phyloP scores from a whole-genome alignment of 371 early-diverging fungal genomes.

The Haplosporangium sp. region DNA sequence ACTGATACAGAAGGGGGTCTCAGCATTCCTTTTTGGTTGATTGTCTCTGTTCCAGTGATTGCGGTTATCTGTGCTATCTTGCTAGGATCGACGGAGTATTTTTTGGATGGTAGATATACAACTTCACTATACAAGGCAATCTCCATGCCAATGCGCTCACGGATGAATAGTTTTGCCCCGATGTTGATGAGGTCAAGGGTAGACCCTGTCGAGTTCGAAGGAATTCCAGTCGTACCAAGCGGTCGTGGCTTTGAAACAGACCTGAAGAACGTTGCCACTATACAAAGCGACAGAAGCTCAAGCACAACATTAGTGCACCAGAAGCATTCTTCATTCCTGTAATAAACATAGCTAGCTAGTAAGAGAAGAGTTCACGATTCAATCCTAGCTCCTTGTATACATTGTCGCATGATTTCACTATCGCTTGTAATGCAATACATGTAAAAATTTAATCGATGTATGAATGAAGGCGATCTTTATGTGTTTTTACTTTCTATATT shows the following conservation, averaged over 20 bases:
- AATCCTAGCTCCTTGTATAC: too few relatives aligned
- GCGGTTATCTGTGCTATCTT: not conserved
- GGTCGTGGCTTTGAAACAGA: not conserved
- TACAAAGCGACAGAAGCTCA: not conserved
- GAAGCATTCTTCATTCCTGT: not conserved
- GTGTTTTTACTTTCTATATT: too few relatives aligned
- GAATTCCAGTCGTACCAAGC: not conserved
- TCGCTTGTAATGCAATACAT: not conserved
- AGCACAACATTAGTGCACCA: not conserved
- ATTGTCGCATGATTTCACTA: too few relatives aligned
- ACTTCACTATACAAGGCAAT: too few relatives aligned
- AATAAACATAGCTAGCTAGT: not conserved
- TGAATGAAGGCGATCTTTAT: too few relatives aligned
- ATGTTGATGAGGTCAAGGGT: constrained; percentile 16
- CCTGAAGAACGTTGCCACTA: not conserved
- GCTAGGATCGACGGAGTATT: not conserved
- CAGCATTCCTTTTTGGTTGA: too few relatives aligned
- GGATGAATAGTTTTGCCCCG: too few relatives aligned
- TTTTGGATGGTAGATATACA: constrained; percentile 8
- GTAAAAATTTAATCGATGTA: too few relatives aligned
- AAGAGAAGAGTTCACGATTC: not conserved
- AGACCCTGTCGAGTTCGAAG: constrained; percentile 10
- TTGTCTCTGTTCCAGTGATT: not conserved
- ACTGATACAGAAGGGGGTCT: too few relatives aligned
- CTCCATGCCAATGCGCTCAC: too few relatives aligned